These are phyloP conservation scores for Penicillium taxi DNA, from an alignment of 495 filamentous ascomycete species.

Conservation along the genomic window DNA sequence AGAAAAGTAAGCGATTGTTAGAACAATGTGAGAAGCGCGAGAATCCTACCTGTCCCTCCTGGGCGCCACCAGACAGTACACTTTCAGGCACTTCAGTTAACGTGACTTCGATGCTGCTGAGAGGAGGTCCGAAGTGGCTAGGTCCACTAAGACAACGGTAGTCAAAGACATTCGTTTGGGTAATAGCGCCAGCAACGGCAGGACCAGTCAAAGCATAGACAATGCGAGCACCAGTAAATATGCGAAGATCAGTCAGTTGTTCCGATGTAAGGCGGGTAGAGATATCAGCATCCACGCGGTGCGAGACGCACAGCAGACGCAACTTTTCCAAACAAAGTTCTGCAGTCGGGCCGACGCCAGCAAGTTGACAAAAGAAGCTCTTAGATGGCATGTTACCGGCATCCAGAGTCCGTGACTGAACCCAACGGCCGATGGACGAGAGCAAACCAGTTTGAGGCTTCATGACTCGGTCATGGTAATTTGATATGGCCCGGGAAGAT, in stretches of 20 bases:
- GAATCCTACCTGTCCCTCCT: constrained; percentile 53
- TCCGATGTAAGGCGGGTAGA: constrained; percentile 48
- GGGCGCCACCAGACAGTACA: constrained; percentile 42
- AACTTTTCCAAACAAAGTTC: constrained; percentile 65
- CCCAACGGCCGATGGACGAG: constrained; percentile 56
- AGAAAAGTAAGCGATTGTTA: constrained; percentile 1
- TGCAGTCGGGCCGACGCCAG: constrained; percentile 51
- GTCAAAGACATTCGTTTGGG: constrained; percentile 80
- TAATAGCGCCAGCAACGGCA: constrained; percentile 72
- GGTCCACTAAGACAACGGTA: constrained; percentile 55
- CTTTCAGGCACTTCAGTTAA: constrained; percentile 52
- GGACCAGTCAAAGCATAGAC: constrained; percentile 80
- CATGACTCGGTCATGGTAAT: constrained; percentile 53
- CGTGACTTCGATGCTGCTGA: constrained; percentile 71
- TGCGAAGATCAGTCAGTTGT: constrained; percentile 67
- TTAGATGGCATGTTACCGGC: constrained; percentile 57
- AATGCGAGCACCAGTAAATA: constrained; percentile 71
- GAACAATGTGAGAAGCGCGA: neutral
- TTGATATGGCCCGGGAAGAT: constrained; percentile 62
- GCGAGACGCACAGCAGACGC: constrained; percentile 44
- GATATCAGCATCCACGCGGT: constrained; percentile 27
- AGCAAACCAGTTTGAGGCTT: constrained; percentile 42
- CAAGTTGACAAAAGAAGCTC: constrained; percentile 34
- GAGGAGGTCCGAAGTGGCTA: constrained; percentile 74
- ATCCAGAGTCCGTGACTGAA: constrained; percentile 59